A percentile compares a stretch with the other conserved stretches of the same genome.
phyloP scores from a whole-genome alignment of 2,329 filamentous ascomycete species.

The Pseudogymnoascus sp. region DNA sequence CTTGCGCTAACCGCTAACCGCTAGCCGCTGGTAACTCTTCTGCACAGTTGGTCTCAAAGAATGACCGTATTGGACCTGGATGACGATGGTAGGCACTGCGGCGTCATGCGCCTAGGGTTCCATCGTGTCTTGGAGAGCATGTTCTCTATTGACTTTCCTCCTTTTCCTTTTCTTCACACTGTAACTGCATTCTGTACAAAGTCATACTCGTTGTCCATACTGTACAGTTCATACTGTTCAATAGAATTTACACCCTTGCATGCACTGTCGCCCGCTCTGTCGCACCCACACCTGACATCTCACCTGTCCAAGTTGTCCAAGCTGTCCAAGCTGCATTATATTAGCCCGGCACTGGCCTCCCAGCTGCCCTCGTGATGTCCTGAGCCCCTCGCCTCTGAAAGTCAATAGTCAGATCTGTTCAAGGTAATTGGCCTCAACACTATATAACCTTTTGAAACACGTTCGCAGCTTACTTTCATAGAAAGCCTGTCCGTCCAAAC shows the following conservation, averaged over 20 bases:
- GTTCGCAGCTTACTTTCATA: not conserved
- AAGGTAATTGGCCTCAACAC: not conserved
- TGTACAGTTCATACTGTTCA: not conserved
- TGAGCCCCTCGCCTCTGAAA: not conserved
- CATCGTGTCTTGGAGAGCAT: not conserved
- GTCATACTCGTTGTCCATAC: not conserved
- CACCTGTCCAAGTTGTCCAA: not conserved
- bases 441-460: not conserved
- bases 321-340: not conserved
- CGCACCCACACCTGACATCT: not conserved
- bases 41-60: not conserved
- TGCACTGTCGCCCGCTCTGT: not conserved
- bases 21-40: not conserved
- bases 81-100: not conserved
- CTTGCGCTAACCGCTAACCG: not conserved
- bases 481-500: not conserved
- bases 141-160: not conserved
- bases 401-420: not conserved
- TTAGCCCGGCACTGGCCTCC: not conserved
- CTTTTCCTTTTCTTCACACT: not conserved
- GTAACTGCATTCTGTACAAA: not conserved
- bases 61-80: not conserved
- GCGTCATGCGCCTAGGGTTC: not conserved
- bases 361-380: slow-evolving; percentile 2
- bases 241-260: not conserved